Evolutionary conservation across 441 rosid species (phyloP), one percentile per base, ranked within the genome.

Genomic region (Capsella rubella): DNA sequence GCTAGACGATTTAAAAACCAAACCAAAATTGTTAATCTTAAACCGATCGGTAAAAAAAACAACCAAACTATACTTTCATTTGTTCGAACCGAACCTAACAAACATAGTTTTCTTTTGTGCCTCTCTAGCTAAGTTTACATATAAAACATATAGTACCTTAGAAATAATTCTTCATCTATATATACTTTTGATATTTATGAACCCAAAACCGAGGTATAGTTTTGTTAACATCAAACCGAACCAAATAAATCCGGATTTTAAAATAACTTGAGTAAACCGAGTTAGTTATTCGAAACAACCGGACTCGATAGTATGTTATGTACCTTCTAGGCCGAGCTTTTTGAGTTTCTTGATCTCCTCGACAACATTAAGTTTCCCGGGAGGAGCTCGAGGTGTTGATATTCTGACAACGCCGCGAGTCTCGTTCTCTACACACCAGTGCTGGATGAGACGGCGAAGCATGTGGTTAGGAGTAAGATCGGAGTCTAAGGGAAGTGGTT

Each of bases 361-460:
- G 5, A 58, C 11, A 65, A 87, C 10, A 32, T 79, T 77, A 13
- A 34, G 69, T 55, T 72, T 81, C 27, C 77, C 82, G 3, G 87
- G 67, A 47, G 87, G 80, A 54, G 79, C 79, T 61, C 79, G 84
- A 0, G 90, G 97, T 1, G 95, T 84, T 5, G 95, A 87, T 57
- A 90, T 83, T 45, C 85, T 71, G 11, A 80, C 85, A 50, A 87
- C 66, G 2, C 95, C 93, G 12, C 60, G 67, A 2, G 85, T 80
- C 9, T 87, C 84, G 52, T 91, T 91, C 29, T 82, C 85, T 3
- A 71, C 69, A 75, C 95, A 89, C 97, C 98, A 93, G 2, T 89
- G 84, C 73, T 90, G 95, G 54, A 90, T 87, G 16, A 92, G 73
- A 11, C 97, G 85, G 54, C 89, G 89, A 35, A 92, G 73, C 54